Base-by-base conservation (phyloP, 768 basidiomycete genomes). In the Russula brevipes region DNA sequence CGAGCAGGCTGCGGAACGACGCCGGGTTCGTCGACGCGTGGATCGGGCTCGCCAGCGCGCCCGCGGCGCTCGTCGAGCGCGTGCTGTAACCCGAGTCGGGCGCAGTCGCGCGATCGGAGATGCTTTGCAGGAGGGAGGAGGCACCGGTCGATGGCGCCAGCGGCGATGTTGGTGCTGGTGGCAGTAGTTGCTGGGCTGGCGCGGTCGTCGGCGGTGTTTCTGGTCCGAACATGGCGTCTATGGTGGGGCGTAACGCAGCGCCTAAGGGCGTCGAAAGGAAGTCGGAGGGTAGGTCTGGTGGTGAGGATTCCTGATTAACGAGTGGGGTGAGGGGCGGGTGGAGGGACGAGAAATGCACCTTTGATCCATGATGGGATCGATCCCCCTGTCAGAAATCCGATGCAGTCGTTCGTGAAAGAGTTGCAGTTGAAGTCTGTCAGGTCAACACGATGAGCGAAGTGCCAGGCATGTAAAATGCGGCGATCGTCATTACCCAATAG, bases 201-300 rank as follows among this genome's bases (percentile, higher is more conserved):
- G 41, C 16, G 4, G 41, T 16, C 11, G 41, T 14, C 12, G 41
- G 11, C 38, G 38, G 38, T 6, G 38, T 11, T 11, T 2, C 47
- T 14, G n/a, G 80, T 30, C 82, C 77, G 74, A 85, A 97, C 93
- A 96, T 94, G 52, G 83, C 78, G 71, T 98, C 94, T 55, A 98
- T 97, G 47, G 88, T 94, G 1, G 95, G 94, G 0, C 89, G 85
- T 51, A 98, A 80, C 0, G 88, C 85, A 7, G 83, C 83, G 16
- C 94, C 94, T 66, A 97, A 92, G 0, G 92, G 91, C 0, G 92
- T 94, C 0, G 91, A 88, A 30, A 95, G 82, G 74, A 94, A 94
- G 66, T 93, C 93, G 9, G 84, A 82, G 11, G 86, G 92, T 3
- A 89, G 80, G 65, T 87, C 91, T 91, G 57, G 9, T 39, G 6